phyloP scores from a whole-genome alignment of 441 rosid genomes.

The Mallotus japonicus region DNA sequence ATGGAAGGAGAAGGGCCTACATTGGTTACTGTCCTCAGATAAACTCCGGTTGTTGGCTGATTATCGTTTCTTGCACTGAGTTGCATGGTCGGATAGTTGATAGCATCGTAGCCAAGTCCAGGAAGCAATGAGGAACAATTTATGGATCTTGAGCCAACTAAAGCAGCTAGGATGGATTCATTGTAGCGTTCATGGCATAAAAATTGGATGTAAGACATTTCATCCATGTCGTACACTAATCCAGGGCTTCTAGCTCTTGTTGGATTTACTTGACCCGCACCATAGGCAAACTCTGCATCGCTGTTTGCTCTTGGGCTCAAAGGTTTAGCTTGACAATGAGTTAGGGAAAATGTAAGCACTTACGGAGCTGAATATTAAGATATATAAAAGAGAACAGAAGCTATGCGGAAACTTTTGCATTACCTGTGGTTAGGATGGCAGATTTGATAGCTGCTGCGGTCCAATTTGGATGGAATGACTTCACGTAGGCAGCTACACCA shows the following conservation, averaged over 20 bases:
- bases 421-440: constrained; percentile 74
- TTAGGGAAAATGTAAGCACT: constrained; percentile 3
- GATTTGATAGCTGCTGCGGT: constrained; percentile 68
- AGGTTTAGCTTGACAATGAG: constrained; percentile 50
- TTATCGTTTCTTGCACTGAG: constrained; percentile 41
- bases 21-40: constrained; percentile 59
- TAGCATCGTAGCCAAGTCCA: constrained; percentile 60
- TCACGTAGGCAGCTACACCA: constrained; percentile 70
- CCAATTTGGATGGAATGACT: constrained; percentile 72
- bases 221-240: constrained; percentile 64
- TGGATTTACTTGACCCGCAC: constrained; percentile 68
- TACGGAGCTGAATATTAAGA: neutral
- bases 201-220: constrained; percentile 55
- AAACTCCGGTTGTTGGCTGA: constrained; percentile 29
- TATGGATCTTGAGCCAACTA: constrained; percentile 48
- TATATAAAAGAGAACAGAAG: neutral
- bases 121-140: constrained; percentile 53
- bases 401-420: neutral
- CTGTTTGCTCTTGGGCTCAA: constrained; percentile 49
- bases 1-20: constrained; percentile 48
- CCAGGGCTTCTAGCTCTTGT: constrained; percentile 67
- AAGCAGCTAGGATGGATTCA: constrained; percentile 49
- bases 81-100: constrained; percentile 83
- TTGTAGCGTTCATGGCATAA: constrained; percentile 69
- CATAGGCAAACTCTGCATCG: constrained; percentile 58